Base-by-base conservation (phyloP, 306 rosid species). In the Mimosa pudica region DNA sequence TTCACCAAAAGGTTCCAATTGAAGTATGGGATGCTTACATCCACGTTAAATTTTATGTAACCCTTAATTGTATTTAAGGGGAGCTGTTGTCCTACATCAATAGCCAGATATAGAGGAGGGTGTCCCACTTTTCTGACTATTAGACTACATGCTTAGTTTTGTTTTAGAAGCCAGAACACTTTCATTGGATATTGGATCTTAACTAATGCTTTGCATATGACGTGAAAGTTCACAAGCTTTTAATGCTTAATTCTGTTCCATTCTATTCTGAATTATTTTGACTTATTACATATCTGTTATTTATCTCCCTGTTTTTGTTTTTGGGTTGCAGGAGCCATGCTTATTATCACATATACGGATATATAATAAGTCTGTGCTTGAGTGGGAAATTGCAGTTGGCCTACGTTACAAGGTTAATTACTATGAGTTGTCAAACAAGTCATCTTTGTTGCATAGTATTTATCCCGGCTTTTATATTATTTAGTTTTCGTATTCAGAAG, bases 311-410 rank as follows among this genome's bases (percentile, higher is more conserved):
- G 17, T 51, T 57, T 57, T 24, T 70, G 74, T 17, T 49, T 61
- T 14, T 57, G 68, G 79, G 68, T 73, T 20, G 30, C 82, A 94
- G 97, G 97, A 94, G 77, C 98, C 98, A 79, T 90, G 96, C 83
- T 80, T 94, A 78, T 77, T 94, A 62, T 94, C 98, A 14, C 96
- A 92, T 71, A 89, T 92, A 73, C 94, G 93, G 82, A 92, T 94
- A 75, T 88, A 94, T 87, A 94, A 94, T 79, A 94, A 94, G 85
- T 92, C 97, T 73, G 98, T 92, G 20, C 98, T 92, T 44, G 98
- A 94, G 84, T 94, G 98, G 98, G 98, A 94, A 73, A 90, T 94
- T 87, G 90, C 96, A 3, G 94, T 87, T 77, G 98, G 98, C 70
- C 88, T 94, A 73, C 97, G 98, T 13, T 94, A 88, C 90, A 94